These are phyloP conservation scores for Platanus orientalis DNA, from an alignment of 164 flowering plant genomes.

Conservation along the genomic window DNA sequence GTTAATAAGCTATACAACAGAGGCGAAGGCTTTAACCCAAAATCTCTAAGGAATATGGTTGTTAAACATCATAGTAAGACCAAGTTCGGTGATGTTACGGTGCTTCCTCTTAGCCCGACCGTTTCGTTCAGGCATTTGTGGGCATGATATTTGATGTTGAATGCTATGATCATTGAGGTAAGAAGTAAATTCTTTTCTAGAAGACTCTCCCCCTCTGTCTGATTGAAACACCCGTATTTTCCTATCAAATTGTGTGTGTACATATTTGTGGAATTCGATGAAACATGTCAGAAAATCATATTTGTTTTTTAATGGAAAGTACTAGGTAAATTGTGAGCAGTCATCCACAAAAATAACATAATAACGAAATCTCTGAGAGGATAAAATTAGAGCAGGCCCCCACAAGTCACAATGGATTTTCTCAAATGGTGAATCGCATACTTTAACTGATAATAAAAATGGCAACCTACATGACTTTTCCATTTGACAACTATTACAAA, in stretches of 20 bases:
- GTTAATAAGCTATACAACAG: constrained; percentile 4
- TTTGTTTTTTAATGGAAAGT: not conserved
- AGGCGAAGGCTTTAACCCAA: constrained; percentile 11
- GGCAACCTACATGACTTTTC: not conserved
- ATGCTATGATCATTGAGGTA: not conserved
- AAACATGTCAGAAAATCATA: not conserved
- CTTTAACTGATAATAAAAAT: not conserved
- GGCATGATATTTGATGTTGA: not conserved
- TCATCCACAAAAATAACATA: constrained; percentile 7
- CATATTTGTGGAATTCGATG: not conserved
- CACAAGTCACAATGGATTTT: not conserved
- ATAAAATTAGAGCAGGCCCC: not conserved
- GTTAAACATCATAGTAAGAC: not conserved
- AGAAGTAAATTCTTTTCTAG: not conserved
- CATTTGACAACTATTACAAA: not conserved
- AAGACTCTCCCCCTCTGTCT: not conserved
- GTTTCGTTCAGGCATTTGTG: not conserved
- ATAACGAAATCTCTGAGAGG: not conserved
- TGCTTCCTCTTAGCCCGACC: constrained; percentile 2
- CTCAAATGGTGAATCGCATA: not conserved
- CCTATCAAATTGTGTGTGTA: not conserved
- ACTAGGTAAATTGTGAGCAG: not conserved
- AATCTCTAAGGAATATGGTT: not conserved
- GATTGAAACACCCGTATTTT: not conserved
- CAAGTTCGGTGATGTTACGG: not conserved